Base-by-base conservation (phyloP, 768 basidiomycete genomes). In the Tylopilus intermedius region DNA sequence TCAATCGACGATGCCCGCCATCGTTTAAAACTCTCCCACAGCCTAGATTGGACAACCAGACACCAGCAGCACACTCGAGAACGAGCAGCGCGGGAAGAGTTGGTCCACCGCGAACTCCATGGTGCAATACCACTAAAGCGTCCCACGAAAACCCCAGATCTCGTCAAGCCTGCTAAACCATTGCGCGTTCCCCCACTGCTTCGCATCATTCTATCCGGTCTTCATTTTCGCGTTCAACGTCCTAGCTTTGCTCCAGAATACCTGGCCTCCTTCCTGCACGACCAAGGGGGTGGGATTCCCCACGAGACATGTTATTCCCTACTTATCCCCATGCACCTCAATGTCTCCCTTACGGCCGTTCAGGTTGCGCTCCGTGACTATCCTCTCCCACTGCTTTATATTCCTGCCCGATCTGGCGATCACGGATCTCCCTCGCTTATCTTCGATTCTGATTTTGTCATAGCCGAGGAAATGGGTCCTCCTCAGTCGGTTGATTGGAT, bases 401-500 rank as follows among this genome's bases (percentile, higher is more conserved):
- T 95, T 41, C 86, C 88, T 32, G 63, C 79, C 14, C 71, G 72
- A 52, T 57, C 70, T 37, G 38, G 38, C 13, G 58, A 55, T 2
- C 69, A 74, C 26, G 69, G 60, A 5, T 60, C 68, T 18, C 66
- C 78, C 10, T 76, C 79, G 0, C 81, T 85, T 70, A 75, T 78
- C 22, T 86, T 90, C 63, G 80, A 84, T 55, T 80, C 85, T 11
- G 86, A 92, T 62, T 68, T 96, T 45, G 87, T 95, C 51, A 76
- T 95, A 43, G 91, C 83, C 0, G 94, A 97, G 70, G 92, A 96
- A 69, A 81, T 90, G 73, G 87, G 88, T 2, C 76, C 78, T 8
- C 73, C 77, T 1, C 64, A 74, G 32, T 88, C 88, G 0, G 79
- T 87, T 32, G 77, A 87, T 55, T 89, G 87, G 83, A 72, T 92